A percentile compares a stretch with the other conserved stretches of the same genome.
Evolutionary conservation across 116 monocot species (phyloP).

Genomic region (Posidonia oceanica): DNA sequence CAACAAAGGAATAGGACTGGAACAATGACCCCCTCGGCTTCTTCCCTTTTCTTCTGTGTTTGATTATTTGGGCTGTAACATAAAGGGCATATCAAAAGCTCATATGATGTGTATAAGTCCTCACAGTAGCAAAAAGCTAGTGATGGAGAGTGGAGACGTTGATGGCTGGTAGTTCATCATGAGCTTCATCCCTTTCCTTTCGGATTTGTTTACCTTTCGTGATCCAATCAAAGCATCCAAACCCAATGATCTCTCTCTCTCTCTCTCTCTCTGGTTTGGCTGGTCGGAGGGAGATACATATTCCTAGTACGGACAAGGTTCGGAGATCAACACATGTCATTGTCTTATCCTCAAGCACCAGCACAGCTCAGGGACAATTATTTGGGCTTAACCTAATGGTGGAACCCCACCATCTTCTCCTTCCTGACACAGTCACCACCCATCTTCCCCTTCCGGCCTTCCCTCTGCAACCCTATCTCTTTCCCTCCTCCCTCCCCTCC

Average conservation of each 20-base stretch:
- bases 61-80: too few species aligned
- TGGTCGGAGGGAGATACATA: neutral
- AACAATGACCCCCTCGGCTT: too few species aligned
- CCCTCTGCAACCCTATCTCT: neutral
- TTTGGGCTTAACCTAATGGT: neutral
- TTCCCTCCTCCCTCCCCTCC: neutral
- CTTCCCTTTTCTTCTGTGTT: too few species aligned
- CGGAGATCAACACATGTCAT: too few species aligned
- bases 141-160: neutral
- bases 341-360: neutral
- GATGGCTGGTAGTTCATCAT: neutral
- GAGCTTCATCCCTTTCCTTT: too few species aligned
- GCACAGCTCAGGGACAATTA: too few species aligned
- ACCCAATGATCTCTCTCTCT: too few species aligned
- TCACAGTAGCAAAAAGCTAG: neutral
- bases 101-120: too few species aligned
- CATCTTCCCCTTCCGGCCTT: neutral
- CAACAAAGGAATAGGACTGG: too few species aligned
- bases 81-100: neutral
- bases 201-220: too few species aligned
- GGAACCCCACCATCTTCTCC: neutral
- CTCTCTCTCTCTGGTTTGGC: too few species aligned
- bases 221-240: too few species aligned
- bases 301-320: neutral
- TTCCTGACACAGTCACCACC: neutral